Percentiles rank a stretch among this genome's conserved stretches.
phyloP scores from a whole-genome alignment of 768 basidiomycete species.

The Kwoniella botswanensis region DNA sequence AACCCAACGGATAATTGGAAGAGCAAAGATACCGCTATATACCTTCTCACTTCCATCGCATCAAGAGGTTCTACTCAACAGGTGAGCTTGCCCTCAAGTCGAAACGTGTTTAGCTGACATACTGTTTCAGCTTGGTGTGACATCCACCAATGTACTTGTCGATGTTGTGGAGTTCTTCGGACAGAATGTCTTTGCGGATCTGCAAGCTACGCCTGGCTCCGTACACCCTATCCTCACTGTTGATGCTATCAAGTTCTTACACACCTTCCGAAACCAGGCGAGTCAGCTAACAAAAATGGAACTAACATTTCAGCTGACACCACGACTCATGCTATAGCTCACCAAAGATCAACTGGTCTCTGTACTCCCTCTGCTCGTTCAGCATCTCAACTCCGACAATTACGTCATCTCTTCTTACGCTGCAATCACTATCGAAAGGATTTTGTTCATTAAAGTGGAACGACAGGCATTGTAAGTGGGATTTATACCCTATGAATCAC shows the following conservation, averaged over 20 bases:
- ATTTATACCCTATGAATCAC: background rate
- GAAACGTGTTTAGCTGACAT: background rate
- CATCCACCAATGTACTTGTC: conserved; percentile 86
- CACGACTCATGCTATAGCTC: conserved; percentile 62
- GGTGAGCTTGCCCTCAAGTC: conserved; percentile 61
- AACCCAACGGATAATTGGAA: conserved; percentile 74
- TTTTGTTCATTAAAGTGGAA: conserved; percentile 85
- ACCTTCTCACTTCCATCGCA: conserved; percentile 90
- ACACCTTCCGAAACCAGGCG: conserved; percentile 96
- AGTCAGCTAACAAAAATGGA: conserved; percentile 23
- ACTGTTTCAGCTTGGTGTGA: conserved; percentile 77
- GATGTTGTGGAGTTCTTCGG: conserved; percentile 96
- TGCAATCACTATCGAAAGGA: conserved; percentile 95
- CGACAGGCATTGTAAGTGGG: conserved; percentile 72
- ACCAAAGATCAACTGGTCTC: conserved; percentile 91
- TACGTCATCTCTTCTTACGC: conserved; percentile 96
- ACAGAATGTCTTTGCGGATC: conserved; percentile 83
- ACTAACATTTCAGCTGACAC: conserved; percentile 5
- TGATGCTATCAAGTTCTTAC: conserved; percentile 91
- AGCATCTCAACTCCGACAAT: conserved; percentile 78
- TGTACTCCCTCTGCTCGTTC: conserved; percentile 83
- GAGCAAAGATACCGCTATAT: conserved; percentile 90
- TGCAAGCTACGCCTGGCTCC: conserved; percentile 70
- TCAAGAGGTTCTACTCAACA: conserved; percentile 83
- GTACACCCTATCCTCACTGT: conserved; percentile 92